Percentiles rank a stretch among this genome's conserved stretches.
These are phyloP conservation scores for Amanita molliuscula DNA, from an alignment of 768 basidiomycete species.

Conservation along the genomic window DNA sequence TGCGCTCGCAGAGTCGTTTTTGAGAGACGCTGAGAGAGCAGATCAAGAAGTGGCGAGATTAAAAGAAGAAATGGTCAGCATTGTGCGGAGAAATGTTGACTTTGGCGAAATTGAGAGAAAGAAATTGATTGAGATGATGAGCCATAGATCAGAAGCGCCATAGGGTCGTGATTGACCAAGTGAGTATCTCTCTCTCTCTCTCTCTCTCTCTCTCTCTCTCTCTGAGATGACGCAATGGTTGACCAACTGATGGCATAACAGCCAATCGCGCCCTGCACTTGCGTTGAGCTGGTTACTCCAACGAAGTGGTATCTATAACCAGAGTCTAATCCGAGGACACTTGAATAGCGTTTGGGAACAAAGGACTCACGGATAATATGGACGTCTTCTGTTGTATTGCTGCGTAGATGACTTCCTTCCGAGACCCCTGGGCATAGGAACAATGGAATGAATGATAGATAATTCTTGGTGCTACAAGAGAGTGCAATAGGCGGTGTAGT, in stretches of 20 bases:
- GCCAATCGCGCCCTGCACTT: too few relatives aligned
- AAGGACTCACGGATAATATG: too few relatives aligned
- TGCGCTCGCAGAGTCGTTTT: neutral
- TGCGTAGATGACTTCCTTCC: too few relatives aligned
- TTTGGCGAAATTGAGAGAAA: neutral
- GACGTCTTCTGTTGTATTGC: too few relatives aligned
- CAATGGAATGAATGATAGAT: too few relatives aligned
- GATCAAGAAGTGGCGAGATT: conserved; percentile 3
- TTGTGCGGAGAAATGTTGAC: neutral
- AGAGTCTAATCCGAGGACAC: too few relatives aligned
- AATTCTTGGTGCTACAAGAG: too few relatives aligned
- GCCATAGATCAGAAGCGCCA: neutral
- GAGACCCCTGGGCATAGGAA: too few relatives aligned
- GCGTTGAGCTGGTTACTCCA: too few relatives aligned
- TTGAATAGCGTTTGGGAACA: too few relatives aligned
- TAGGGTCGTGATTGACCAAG: neutral
- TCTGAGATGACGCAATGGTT: neutral
- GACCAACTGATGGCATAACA: neutral
- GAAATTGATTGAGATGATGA: neutral
- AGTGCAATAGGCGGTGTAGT: too few relatives aligned
- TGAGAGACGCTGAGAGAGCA: neutral
- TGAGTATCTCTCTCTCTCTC: neutral
- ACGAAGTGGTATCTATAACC: too few relatives aligned
- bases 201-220: neutral
- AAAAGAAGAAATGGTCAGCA: neutral